phyloP scores from a whole-genome alignment of 345 rosid species.

The Syzygium grande region DNA sequence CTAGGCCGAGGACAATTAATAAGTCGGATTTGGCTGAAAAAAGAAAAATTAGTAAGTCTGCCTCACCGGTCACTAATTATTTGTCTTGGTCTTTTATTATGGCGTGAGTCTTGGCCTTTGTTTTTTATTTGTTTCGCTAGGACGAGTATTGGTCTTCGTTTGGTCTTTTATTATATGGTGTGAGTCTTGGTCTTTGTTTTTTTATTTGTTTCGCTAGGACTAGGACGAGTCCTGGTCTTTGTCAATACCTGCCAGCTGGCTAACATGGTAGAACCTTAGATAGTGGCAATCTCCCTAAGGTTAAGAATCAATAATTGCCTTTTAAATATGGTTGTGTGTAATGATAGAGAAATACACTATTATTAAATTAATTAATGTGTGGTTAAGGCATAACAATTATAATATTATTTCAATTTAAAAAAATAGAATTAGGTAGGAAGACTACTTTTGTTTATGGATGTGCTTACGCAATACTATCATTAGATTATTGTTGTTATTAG shows the following conservation, averaged over 20 bases:
- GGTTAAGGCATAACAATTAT: neutral
- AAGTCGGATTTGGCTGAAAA: neutral
- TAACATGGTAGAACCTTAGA: neutral
- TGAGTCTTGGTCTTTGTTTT: neutral
- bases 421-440: too few species aligned
- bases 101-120: neutral
- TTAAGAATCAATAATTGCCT: neutral
- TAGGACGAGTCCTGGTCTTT: neutral
- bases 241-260: neutral
- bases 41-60: neutral
- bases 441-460: neutral
- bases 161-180: neutral
- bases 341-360: neutral
- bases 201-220: neutral
- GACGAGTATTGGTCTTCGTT: neutral
- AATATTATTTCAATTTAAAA: neutral
- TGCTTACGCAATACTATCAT: neutral
- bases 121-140: neutral
- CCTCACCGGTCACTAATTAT: neutral
- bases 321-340: neutral
- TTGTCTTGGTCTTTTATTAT: neutral
- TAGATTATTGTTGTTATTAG: neutral
- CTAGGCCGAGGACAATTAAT: neutral
- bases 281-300: neutral
- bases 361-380: neutral